Base-by-base conservation (phyloP, 495 filamentous ascomycete species). In the Glonium stellatum region DNA sequence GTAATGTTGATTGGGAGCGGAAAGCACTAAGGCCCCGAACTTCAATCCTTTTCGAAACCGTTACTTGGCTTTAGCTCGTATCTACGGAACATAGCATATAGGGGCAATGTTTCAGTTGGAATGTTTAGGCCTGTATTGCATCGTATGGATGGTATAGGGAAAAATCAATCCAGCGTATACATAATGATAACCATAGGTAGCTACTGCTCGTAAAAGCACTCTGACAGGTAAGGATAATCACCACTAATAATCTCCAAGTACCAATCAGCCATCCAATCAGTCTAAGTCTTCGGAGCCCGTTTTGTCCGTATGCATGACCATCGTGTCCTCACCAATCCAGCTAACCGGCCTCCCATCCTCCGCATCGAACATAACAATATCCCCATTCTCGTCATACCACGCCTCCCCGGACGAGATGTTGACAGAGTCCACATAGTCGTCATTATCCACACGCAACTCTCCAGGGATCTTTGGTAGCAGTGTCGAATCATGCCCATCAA, bases 311-410 rank as follows among this genome's bases (percentile, higher is more conserved):
- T 11, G 39, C 39, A 15, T 13, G 10, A 51, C 48, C 48, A 51
- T 25, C 23, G 21, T 25, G 10, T 51, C 48, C 48, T 51, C 47
- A 15, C 1, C 47, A 11, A 22, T 27, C 48, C 48, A 51, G 8
- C 48, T 22, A 4, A 51, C 52, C 25, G 18, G 5, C n/a, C 19
- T 55, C 34, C 21, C 37, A 21, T 48, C 22, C 23, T 34, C 48
- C 15, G 49, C 50, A n/a, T 39, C 51, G 47, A 35, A 57, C 47
- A 63, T 58, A 15, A 64, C 27, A 51, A 67, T 57, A 47, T 67
- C 57, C 13, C 65, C 65, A 54, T 55, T 37, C 18, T n/a, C 23
- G 35, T 65, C 55, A 54, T 59, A 68, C 62, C 62, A 65, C 37
- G 58, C 62, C 37, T 64, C 65, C 22, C 54, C 59, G 4, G 57